phyloP scores from a whole-genome alignment of 306 rosid genomes.

The Mimosa bimucronata region DNA sequence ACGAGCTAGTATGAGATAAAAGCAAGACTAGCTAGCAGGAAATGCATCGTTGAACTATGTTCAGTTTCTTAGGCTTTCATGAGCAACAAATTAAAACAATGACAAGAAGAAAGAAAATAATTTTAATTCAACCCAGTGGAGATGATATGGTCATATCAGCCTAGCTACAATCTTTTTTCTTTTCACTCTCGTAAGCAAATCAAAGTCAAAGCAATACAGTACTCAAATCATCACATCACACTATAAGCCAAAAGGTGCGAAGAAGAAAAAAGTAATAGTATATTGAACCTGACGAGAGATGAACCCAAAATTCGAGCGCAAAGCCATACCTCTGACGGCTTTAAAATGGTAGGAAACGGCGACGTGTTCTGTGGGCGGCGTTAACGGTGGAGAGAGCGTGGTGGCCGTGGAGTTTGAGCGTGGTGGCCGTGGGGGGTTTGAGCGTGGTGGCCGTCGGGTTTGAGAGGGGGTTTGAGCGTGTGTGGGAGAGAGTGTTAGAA shows the following conservation, averaged over 20 bases:
- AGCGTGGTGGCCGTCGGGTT: too few relatives aligned
- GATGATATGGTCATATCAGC: not conserved
- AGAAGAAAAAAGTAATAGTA: not conserved
- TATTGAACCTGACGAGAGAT: slow-evolving; percentile 50
- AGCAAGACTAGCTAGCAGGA: not conserved
- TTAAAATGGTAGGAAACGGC: too few relatives aligned
- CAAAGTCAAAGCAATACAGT: too few relatives aligned
- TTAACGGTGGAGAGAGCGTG: too few relatives aligned
- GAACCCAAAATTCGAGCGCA: not conserved
- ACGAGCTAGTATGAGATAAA: not conserved
- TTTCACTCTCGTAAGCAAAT: not conserved
- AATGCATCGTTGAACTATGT: not conserved
- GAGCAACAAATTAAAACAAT: not conserved
- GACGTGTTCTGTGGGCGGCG: too few relatives aligned
- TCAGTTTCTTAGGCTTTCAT: too few relatives aligned
- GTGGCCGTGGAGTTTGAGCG: too few relatives aligned
- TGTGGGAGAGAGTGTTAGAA: too few relatives aligned
- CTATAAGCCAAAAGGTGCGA: not conserved
- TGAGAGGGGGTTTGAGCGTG: too few relatives aligned
- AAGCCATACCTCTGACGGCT: not conserved
- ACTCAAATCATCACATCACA: slow-evolving; percentile 18
- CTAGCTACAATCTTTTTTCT: slow-evolving; percentile 27
- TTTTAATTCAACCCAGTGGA: not conserved
- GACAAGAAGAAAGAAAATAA: not conserved
- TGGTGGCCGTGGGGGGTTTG: too few relatives aligned